Base-by-base conservation (phyloP, 805 yeast genomes). In the Citeromyces matritensis region DNA sequence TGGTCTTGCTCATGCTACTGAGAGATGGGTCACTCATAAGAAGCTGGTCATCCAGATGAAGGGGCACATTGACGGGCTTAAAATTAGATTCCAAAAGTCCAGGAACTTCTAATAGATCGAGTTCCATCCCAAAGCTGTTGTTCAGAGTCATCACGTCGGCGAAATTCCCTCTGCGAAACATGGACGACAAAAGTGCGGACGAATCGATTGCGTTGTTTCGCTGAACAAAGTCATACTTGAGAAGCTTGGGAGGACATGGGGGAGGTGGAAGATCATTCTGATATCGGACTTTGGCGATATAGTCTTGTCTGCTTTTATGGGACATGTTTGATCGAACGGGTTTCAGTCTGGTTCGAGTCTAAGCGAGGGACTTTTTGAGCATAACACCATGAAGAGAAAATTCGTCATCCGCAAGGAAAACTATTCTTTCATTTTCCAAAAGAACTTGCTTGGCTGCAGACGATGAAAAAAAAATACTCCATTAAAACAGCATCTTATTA, bases 181-280 rank as follows among this genome's bases (percentile, higher is more conserved):
- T 58, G 3, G 88, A 69, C 2, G 85, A 64, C 40, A 88, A 56
- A 33, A 83, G 61, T 33, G 63, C 56, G 3, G 80, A 53, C 1
- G 76, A 60, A 23, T 65, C 63, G 25, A 64, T 57, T 11, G 56
- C 48, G 32, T 67, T 66, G 36, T 54, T 58, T 10, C 53, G 48
- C 10, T 11, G 29, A 7, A 10, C 29, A 7, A 15, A 15, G 36
- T 63, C 67, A 40, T 74, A 69, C 31, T 73, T 68, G 33, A 91
- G 53, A 35, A 86, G 65, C 49, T 80, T 83, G 21, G 98, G 96
- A 29, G 94, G 84, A 38, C 91, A 65, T 15, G 88, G 79, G 7
- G 97, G 97, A 2, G 95, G 86, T 5, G 98, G 98, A 15, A 91
- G 62, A 44, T 73, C 80, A 50, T 91, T 91, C 36, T 71, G 71